Evolutionary conservation across 2,329 filamentous ascomycete genomes (phyloP).

Genomic region (Phyllachora maydis): DNA sequence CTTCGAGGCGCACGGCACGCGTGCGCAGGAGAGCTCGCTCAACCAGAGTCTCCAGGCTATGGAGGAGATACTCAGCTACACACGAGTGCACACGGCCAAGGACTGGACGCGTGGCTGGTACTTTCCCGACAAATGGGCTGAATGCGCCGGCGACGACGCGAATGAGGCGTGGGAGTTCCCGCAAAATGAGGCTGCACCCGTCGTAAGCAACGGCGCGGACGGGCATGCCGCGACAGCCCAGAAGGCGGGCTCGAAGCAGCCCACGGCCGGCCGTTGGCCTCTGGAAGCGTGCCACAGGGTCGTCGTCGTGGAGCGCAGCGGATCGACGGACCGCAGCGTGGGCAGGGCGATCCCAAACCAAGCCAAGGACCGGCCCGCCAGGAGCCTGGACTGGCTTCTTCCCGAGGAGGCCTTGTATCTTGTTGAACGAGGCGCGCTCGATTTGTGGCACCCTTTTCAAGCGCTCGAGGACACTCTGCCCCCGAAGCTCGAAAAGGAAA

Average conservation of each 20-base stretch:
- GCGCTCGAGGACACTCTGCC: conserved; percentile 24
- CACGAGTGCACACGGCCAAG: conserved; percentile 51
- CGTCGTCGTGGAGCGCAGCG: conserved; percentile 48
- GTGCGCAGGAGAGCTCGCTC: conserved; percentile 57
- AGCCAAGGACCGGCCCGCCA: conserved; percentile 30
- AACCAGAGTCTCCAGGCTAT: conserved; percentile 70
- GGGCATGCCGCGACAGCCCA: too few species aligned
- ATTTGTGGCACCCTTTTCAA: conserved; percentile 61
- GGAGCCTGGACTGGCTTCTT: conserved; percentile 57
- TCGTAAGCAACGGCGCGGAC: too few species aligned
- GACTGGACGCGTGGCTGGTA: conserved; percentile 52
- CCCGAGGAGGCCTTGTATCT: conserved; percentile 85
- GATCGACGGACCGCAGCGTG: conserved; percentile 44
- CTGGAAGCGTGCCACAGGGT: conserved; percentile 19
- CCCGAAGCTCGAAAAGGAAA: conserved; percentile 5
- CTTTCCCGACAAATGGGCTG: conserved; percentile 38
- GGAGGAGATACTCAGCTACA: conserved; percentile 67
- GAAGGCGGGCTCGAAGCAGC: conserved; percentile 2
- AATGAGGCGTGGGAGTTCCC: too few species aligned
- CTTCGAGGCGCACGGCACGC: conserved; percentile 83
- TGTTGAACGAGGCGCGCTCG: conserved; percentile 69
- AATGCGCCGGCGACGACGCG: conserved; percentile 8
- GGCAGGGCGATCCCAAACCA: conserved; percentile 39
- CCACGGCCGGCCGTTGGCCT: conserved; percentile 1
- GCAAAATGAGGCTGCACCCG: too few species aligned